These are phyloP conservation scores for Vigna radiata DNA, from an alignment of 306 rosid genomes.

Conservation along the genomic window DNA sequence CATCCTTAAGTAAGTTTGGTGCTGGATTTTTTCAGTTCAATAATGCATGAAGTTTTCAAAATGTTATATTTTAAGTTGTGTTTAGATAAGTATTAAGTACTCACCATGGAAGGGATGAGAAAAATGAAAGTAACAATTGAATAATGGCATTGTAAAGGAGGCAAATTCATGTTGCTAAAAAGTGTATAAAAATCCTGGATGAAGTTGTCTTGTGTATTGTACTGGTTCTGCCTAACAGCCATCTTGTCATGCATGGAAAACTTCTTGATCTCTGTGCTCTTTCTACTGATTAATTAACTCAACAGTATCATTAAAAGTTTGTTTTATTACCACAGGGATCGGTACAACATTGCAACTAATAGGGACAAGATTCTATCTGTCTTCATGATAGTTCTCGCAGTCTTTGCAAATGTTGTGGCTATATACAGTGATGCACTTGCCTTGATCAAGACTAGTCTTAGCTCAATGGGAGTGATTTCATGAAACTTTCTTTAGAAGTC, in stretches of 20 bases:
- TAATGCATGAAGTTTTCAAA: not conserved
- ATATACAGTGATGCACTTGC: conserved; percentile 80
- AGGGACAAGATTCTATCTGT: conserved; percentile 69
- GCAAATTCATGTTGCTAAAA: not conserved
- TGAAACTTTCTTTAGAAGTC: conserved; percentile 21
- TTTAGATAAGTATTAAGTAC: not conserved
- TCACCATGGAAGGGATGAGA: not conserved
- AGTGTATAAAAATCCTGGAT: not conserved
- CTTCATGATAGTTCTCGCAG: conserved; percentile 78
- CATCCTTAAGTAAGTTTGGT: conserved; percentile 51
- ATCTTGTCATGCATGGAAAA: not conserved
- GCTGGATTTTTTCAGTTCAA: conserved; percentile 1
- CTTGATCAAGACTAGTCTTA: conserved; percentile 58
- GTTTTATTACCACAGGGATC: conserved; percentile 63
- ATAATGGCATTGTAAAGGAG: not conserved
- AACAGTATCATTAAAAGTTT: not conserved
- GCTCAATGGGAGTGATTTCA: conserved; percentile 38
- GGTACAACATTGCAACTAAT: conserved; percentile 71
- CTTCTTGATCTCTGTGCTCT: conserved; percentile 11
- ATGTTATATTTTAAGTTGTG: not conserved
- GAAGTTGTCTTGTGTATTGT: not conserved
- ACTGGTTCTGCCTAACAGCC: no score
- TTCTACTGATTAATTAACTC: not conserved
- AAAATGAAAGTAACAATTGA: not conserved
- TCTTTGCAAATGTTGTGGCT: conserved; percentile 75